Base-by-base conservation (phyloP, 768 basidiomycete genomes). In the Leccinum boreale region DNA sequence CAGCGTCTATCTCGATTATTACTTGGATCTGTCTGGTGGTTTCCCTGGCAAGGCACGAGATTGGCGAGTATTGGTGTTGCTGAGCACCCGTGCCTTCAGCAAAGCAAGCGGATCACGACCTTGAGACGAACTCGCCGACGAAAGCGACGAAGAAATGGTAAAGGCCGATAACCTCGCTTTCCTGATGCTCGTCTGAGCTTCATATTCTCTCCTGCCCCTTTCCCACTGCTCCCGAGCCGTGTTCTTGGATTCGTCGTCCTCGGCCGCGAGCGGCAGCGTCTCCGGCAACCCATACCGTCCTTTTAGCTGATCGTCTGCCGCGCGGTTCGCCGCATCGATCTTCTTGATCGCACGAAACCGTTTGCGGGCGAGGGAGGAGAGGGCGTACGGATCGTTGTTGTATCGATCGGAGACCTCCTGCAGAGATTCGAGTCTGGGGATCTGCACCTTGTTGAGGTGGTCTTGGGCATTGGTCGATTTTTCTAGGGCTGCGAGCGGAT, bases 271-370 rank as follows among this genome's bases (percentile, higher is more conserved):
- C 36, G 72, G 78, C 49, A 98, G 73, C 3, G 80, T 77, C 54
- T 84, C 81, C 2, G 89, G 89, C 15, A 99, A 73, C 2, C 85
- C 94, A 73, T 92, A 97, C 62, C 83, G 79, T 26, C 78, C 83
- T 67, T 86, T 88, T 51, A 98, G 74, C 9, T 70, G 74, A 49
- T 91, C 86, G 64, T 98, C 95, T 12, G 79, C 80, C 21, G 77
- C 78, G 61, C 83, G 79, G 62, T 88, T 88, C 55, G 79, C 82
- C 65, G 85, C 77, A 50, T 90, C 86, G 0, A 89, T 71, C 74
- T 88, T 91, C 77, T 98, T 99, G 60, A 90, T 89, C 58, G 86
- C 84, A 4, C 97, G 85, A 69, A 98, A 97, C 19, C 83, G 82
- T 65, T 88, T 88, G 44, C 97, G 84, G 2, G 87, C 80, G 63